Conservation (phyloP, 1,284 basidiomycete genomes). For the Ceratobasidium sp. region DNA sequence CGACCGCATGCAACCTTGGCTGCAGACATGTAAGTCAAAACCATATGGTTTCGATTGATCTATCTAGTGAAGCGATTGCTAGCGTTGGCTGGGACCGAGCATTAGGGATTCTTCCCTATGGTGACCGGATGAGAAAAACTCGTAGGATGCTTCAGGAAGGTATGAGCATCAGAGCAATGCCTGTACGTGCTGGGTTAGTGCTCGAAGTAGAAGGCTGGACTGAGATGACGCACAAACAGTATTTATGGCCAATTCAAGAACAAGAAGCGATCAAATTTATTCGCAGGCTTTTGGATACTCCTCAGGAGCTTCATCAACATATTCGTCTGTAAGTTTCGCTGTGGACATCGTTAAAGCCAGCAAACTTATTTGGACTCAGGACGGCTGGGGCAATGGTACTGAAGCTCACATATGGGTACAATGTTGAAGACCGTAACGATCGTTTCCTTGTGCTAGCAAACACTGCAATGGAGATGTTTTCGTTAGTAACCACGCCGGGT, state of each 20-base stretch:
- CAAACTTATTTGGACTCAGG: neutral
- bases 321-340: conserved; percentile 13
- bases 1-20: conserved; percentile 14
- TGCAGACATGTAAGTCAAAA: conserved; percentile 2
- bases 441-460: conserved; percentile 6
- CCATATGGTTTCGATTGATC: neutral
- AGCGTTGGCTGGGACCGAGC: conserved; percentile 14
- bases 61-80: neutral
- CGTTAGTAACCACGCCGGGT: neutral
- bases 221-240: neutral
- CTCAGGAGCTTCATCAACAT: conserved; percentile 1
- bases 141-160: conserved; percentile 13
- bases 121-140: conserved; percentile 2
- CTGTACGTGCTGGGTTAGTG: neutral
- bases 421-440: conserved; percentile 2
- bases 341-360: neutral
- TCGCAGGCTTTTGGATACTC: neutral
- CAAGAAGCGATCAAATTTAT: conserved; percentile 26
- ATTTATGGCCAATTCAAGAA: conserved; percentile 19
- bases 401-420: conserved; percentile 25
- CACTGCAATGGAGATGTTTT: conserved; percentile 17
- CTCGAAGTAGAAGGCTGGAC: too few species aligned
- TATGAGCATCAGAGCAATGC: conserved; percentile 1
- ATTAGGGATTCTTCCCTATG: neutral
- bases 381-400: conserved; percentile 2